A percentile compares a stretch with the other conserved stretches of the same genome.
Conservation (phyloP, 1,284 basidiomycete genomes). For the Leccinum ponderosum region DNA sequence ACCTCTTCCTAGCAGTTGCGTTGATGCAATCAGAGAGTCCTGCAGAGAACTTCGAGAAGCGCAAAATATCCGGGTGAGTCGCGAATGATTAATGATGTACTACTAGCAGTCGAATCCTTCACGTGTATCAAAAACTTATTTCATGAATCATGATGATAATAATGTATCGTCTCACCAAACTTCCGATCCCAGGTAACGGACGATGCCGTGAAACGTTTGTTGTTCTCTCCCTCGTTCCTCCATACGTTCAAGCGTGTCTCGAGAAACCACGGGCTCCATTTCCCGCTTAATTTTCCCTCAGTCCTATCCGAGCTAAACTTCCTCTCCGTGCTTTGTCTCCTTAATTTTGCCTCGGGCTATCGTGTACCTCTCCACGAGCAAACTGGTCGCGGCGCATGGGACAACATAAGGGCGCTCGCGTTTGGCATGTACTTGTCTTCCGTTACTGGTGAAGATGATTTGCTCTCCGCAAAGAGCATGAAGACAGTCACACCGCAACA, state of each 20-base stretch:
- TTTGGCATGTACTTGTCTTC: conserved; percentile 73
- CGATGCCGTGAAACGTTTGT: conserved; percentile 56
- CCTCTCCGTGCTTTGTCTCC: conserved; percentile 66
- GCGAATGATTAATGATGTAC: background rate
- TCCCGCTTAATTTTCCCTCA: conserved; percentile 77
- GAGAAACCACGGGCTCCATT: conserved; percentile 60
- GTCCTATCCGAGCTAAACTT: conserved; percentile 72
- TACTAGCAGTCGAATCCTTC: background rate
- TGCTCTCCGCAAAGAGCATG: conserved; percentile 72
- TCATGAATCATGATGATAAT: background rate
- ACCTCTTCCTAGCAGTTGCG: conserved; percentile 47
- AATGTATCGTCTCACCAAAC: conserved; percentile 15
- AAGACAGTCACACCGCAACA: conserved; percentile 48
- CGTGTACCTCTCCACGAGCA: conserved; percentile 67
- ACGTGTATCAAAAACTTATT: background rate
- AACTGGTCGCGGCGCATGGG: conserved; percentile 77
- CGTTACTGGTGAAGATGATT: conserved; percentile 52
- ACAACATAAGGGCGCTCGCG: conserved; percentile 72
- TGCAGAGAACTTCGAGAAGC: conserved; percentile 45
- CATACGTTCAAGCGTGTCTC: conserved; percentile 64
- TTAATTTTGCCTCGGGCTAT: conserved; percentile 83
- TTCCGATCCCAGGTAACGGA: conserved; percentile 50
- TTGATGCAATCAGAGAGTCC: conserved; percentile 53
- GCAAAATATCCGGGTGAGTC: conserved; percentile 45
- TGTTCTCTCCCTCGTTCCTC: conserved; percentile 65